Percentiles rank a stretch among this genome's conserved stretches.
Conservation (phyloP, 169 alveolate genomes). For the Cryptosporidium sp. region DNA sequence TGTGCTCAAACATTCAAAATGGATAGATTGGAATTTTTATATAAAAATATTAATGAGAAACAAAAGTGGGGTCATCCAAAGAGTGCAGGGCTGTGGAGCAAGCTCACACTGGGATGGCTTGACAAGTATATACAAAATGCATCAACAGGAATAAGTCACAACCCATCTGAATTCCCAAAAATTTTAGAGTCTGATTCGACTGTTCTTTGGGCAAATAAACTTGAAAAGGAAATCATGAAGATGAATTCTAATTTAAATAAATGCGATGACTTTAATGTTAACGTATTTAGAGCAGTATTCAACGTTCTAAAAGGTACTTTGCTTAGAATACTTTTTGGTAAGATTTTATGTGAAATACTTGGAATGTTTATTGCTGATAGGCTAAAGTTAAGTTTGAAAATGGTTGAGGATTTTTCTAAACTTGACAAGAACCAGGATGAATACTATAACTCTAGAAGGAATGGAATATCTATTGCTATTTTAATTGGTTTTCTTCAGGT, state of each 20-base stretch:
- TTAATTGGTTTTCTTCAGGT: conserved; percentile 14
- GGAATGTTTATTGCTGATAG: conserved; percentile 39
- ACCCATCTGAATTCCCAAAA: conserved; percentile 65
- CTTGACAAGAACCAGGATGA: neutral
- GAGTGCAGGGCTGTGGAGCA: conserved; percentile 60
- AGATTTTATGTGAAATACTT: conserved; percentile 52
- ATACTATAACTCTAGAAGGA: neutral
- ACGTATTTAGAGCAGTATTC: conserved; percentile 49
- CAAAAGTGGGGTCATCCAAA: conserved; percentile 69
- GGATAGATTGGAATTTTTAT: neutral
- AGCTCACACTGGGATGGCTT: conserved; percentile 61
- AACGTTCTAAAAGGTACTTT: conserved; percentile 53
- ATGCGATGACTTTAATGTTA: conserved; percentile 22
- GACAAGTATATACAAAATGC: conserved; percentile 35
- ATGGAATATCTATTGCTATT: conserved; percentile 47
- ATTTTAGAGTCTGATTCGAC: conserved; percentile 58
- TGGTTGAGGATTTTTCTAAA: conserved; percentile 16
- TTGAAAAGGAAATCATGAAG: conserved; percentile 58
- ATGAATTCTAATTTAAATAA: conserved; percentile 15
- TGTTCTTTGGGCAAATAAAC: conserved; percentile 44
- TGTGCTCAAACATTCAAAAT: neutral
- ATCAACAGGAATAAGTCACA: neutral
- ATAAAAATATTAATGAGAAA: conserved; percentile 7
- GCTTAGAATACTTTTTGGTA: conserved; percentile 11
- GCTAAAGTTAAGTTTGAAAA: conserved; percentile 13